Base-by-base conservation (phyloP, 768 basidiomycete genomes). In the Mycena indigotica region DNA sequence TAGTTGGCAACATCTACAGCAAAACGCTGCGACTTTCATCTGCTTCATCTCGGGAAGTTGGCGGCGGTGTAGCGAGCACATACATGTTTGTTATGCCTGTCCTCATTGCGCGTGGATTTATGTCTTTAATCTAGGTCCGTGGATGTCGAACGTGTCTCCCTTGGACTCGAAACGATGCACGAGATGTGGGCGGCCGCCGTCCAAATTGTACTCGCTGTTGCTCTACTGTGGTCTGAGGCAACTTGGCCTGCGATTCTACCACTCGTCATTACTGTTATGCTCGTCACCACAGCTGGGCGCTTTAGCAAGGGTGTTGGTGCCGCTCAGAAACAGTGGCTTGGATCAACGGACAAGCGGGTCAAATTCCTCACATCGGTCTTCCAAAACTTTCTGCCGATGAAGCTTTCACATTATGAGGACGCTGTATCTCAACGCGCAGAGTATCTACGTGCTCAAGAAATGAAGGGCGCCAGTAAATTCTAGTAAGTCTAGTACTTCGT, bases 201-300 rank as follows among this genome's bases (percentile, higher is more conserved):
- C 1, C 50, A 41, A 4, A 49, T 58, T 12, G 28, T 28, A 15
- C 32, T 58, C 0, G 45, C 41, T 5, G 44, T 58, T 6, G 51
- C 45, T 5, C 35, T 58, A 1, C 35, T 58, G 2, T 58, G 48
- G n/a, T 53, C 57, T 21, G 51, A 56, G 54, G 54, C 58, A 5
- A 60, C 58, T 17, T 60, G 58, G 58, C 30, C 58, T 17, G 25
- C 58, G 1, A 52, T 60, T n/a, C 25, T 60, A 15, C 58, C 58
- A 1, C 45, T 60, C 5, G 54, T 16, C 1, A 60, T 60, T 32
- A 60, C 50, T 6, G 1, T 49, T n/a, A 12, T 51, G 0, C 25
- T 60, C 2, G 21, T 56, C 16, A n/a, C 16, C 2, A 28, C 44
- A 3, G 39, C 58, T 4, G 58, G 39, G 16, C 44, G 54, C n/a